Evolutionary conservation across 148 eudicot genomes (phyloP).

Genomic region (Rhododendron mucronatum): DNA sequence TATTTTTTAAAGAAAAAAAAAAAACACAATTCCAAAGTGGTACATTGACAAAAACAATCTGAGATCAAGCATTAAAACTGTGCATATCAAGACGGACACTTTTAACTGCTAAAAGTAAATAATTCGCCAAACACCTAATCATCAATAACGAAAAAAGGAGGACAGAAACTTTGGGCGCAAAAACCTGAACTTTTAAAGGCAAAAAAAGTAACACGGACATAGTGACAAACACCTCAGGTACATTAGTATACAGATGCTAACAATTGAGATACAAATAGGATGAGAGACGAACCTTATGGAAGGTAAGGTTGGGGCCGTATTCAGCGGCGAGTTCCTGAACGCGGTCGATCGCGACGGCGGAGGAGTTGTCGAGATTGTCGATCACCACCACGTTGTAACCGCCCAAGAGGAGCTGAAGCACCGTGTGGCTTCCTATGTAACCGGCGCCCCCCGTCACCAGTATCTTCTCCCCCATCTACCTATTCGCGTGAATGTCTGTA

Average conservation of each 20-base stretch:
- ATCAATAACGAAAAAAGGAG: neutral
- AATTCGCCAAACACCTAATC: neutral
- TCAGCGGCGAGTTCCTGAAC: constrained; percentile 73
- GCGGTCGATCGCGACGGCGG: constrained; percentile 58
- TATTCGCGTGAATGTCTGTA: neutral
- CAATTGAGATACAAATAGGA: neutral
- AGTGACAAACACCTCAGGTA: neutral
- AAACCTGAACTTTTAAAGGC: neutral
- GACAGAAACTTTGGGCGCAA: neutral
- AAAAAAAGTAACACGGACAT: neutral
- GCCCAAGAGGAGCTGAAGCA: constrained; percentile 60
- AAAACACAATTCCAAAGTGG: neutral
- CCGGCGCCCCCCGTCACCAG: constrained; percentile 97
- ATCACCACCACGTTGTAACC: constrained; percentile 69
- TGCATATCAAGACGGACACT: neutral
- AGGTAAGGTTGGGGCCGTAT: constrained; percentile 49
- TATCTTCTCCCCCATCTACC: constrained; percentile 36
- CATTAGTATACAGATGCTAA: neutral
- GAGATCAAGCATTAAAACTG: constrained; percentile 2
- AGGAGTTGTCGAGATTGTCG: constrained; percentile 87
- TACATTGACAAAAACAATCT: neutral
- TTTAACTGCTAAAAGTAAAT: neutral
- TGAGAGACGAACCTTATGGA: constrained; percentile 45
- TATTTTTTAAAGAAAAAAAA: neutral
- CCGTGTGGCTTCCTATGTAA: constrained; percentile 90